Percentiles rank a stretch among this genome's conserved stretches.
Evolutionary conservation across 2,329 filamentous ascomycete species (phyloP).

Genomic region (Botrytis fragariae): DNA sequence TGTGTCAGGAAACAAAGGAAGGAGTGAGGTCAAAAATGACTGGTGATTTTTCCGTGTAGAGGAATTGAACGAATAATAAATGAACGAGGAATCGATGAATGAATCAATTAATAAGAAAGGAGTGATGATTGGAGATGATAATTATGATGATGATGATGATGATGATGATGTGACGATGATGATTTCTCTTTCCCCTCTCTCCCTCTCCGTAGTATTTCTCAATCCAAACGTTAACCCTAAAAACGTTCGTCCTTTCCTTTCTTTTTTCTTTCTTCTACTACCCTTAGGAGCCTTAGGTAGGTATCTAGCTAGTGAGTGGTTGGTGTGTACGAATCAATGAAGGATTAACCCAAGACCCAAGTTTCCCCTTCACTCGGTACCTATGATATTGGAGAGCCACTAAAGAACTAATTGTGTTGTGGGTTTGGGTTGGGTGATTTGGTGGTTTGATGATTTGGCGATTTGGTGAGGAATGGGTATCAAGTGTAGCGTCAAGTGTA

Average conservation of each 20-base stretch:
- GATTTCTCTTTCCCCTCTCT: neutral
- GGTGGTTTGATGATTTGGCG: too few species aligned
- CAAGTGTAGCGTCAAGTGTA: too few species aligned
- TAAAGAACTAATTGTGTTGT: neutral
- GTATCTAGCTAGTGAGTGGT: neutral
- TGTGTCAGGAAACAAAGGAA: neutral
- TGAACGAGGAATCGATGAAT: neutral
- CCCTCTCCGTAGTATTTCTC: neutral
- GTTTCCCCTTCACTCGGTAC: neutral
- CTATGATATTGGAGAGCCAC: neutral
- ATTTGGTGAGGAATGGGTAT: too few species aligned
- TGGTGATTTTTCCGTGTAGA: neutral
- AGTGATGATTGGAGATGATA: neutral
- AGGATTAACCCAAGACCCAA: neutral
- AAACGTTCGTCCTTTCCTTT: neutral
- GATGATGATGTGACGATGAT: slow-evolving; percentile 1
- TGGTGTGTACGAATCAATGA: neutral
- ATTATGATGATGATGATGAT: neutral
- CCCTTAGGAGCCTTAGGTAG: neutral
- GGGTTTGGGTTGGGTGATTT: too few species aligned
- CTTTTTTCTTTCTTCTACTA: neutral
- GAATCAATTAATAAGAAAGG: too few species aligned
- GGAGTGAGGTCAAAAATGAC: neutral
- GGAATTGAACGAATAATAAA: neutral
- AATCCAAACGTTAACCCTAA: neutral